Conservation (phyloP, 148 eudicot species). For the Spergularia bocconei region DNA sequence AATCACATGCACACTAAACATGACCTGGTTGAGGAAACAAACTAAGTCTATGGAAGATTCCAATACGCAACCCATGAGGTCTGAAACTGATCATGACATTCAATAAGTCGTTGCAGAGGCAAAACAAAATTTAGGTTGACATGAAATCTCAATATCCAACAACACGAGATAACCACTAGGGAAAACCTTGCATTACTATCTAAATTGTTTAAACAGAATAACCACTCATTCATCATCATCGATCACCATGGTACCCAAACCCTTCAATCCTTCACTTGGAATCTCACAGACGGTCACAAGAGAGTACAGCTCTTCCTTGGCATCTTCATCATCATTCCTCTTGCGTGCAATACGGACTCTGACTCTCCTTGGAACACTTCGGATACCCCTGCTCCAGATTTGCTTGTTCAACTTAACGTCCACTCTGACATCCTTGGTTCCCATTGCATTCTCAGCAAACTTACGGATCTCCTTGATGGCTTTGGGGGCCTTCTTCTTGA, state of each 20-base stretch:
- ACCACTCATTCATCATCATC: conserved; percentile 68
- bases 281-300: conserved; percentile 82
- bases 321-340: conserved; percentile 94
- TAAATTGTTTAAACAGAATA: conserved; percentile 1
- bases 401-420: conserved; percentile 85
- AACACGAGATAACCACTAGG: not conserved
- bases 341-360: conserved; percentile 84
- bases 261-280: conserved; percentile 75
- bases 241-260: conserved; percentile 77
- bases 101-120: not conserved
- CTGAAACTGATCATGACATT: not conserved
- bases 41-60: not conserved
- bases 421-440: conserved; percentile 71
- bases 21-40: no score
- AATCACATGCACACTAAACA: no score
- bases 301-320: conserved; percentile 94
- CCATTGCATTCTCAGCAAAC: conserved; percentile 76
- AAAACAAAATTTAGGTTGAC: conserved; percentile 18
- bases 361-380: conserved; percentile 84
- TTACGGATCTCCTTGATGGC: conserved; percentile 75
- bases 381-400: conserved; percentile 84
- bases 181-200: conserved; percentile 11
- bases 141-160: conserved; percentile 11
- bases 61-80: not conserved
- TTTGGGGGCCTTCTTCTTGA: conserved; percentile 85